A percentile compares a stretch with the other conserved stretches of the same genome.
Conservation (phyloP, 164 flowering plant genomes). For the Taxillus chinensis region DNA sequence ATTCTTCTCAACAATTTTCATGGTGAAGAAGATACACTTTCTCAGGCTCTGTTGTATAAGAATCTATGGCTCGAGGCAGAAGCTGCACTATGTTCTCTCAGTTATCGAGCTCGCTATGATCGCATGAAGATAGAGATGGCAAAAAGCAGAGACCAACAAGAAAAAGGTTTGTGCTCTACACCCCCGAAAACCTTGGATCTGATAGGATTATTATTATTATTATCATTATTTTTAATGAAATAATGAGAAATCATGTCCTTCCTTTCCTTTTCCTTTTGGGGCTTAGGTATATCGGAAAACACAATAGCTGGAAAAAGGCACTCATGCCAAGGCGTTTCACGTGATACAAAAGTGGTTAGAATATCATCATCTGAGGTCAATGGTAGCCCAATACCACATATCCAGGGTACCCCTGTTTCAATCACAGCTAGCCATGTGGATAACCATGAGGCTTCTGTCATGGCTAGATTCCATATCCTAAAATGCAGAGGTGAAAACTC, state of each 20-base stretch:
- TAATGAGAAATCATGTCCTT: no score
- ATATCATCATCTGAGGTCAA: constrained; percentile 6
- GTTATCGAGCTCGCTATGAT: constrained; percentile 46
- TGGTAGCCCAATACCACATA: constrained; percentile 1
- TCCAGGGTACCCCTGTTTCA: constrained; percentile 12
- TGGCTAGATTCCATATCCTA: constrained; percentile 37
- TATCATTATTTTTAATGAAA: no score
- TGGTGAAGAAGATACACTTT: constrained; percentile 12
- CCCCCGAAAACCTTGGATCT: not conserved
- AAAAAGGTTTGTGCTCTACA: constrained; percentile 21
- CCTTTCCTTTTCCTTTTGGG: not conserved
- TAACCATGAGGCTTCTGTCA: constrained; percentile 31
- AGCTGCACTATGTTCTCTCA: constrained; percentile 66
- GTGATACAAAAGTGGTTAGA: constrained; percentile 5
- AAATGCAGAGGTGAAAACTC: constrained; percentile 25
- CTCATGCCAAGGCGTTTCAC: constrained; percentile 3
- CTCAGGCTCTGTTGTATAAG: constrained; percentile 46
- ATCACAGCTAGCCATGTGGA: constrained; percentile 6
- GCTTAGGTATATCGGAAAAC: constrained; percentile 10
- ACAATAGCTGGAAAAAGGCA: constrained; percentile 2
- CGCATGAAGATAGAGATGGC: constrained; percentile 45
- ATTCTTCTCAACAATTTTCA: constrained; percentile 1
- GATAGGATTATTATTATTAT: no score
- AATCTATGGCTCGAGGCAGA: constrained; percentile 91
- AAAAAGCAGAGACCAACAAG: constrained; percentile 14